Base-by-base conservation (phyloP, 768 basidiomycete species). In the Russula ochroleuca region DNA sequence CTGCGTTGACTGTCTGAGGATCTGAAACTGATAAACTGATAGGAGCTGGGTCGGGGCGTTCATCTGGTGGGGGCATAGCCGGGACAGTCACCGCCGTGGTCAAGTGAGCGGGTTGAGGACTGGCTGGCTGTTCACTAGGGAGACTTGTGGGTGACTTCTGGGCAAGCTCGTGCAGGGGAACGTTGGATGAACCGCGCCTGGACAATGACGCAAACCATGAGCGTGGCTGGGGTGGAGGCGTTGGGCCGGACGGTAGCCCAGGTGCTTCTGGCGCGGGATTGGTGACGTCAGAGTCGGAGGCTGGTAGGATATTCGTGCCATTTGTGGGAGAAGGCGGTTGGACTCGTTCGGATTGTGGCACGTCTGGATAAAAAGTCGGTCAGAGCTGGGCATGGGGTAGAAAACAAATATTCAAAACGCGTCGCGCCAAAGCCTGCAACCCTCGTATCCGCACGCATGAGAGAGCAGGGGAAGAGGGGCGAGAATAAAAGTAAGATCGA, bases 141-240 rank as follows among this genome's bases (percentile, higher is more conserved):
- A 23, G 17, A 9, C 11, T 33, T 35, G 59, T 23, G 11, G 48
- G 49, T 25, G 59, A 7, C 23, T 61, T 59, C 40, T 59, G 28
- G 9, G 48, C 47, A 47, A 64, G 40, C 23, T 57, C 54, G 9
- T 51, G 61, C 33, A 61, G 14, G 23, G 64, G 54, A 37, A 28
- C 41, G 23, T 45, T 65, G n/a, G 64, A 57, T 1, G 64, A 65
- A 25, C 40, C 15, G 1, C 64, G 59, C 31, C 49, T 28, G 13
- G 64, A 65, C 23, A 65, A 47, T 19, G 64, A 61, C 3, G 64
- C 64, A 49, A 65, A 41, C 64, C 64, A 65, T 6, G 59, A 61
- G 41, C 64, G 64, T 56, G 59, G 35, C 35, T 56, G 64, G 19
- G 64, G 54, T 21, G 13, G 19, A 8, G 25, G 54, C 49, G 52